A percentile compares a stretch with the other conserved stretches of the same genome.
Evolutionary conservation across 2,329 filamentous ascomycete species (phyloP).

Genomic region (Fusarium compactum): DNA sequence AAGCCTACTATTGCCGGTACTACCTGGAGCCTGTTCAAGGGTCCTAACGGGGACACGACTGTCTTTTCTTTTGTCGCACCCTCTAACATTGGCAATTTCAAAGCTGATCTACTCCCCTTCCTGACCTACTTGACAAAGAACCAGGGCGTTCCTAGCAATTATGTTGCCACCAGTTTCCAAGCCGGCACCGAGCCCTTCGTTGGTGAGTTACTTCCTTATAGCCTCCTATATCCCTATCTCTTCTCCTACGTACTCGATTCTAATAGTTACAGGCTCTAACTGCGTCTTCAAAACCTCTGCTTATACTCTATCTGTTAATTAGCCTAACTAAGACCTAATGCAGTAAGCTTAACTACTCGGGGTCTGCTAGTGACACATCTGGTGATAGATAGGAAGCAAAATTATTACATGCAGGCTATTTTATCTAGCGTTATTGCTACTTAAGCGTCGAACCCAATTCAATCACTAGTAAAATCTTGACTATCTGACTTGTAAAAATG

Average conservation of each 20-base stretch:
- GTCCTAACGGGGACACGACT: slow-evolving; percentile 69
- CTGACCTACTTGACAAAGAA: slow-evolving; percentile 64
- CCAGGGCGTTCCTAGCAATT: slow-evolving; percentile 53
- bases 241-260: neutral
- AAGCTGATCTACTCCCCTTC: slow-evolving; percentile 69
- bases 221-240: neutral
- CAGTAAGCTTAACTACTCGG: too few species aligned
- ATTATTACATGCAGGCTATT: neutral
- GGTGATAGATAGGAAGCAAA: neutral
- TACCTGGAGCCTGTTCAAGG: slow-evolving; percentile 70
- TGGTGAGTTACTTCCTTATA: slow-evolving; percentile 50
- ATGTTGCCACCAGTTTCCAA: slow-evolving; percentile 42
- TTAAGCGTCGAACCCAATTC: neutral
- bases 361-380: too few species aligned
- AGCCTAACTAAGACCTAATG: neutral
- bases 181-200: slow-evolving; percentile 68
- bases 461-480: neutral
- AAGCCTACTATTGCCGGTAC: slow-evolving; percentile 66
- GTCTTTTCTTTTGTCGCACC: slow-evolving; percentile 67
- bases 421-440: neutral
- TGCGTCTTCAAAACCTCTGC: neutral
- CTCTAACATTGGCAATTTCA: slow-evolving; percentile 63
- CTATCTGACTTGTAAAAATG: neutral
- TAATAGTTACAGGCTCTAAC: neutral
- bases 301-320: neutral